These are phyloP conservation scores for Aciculoconidium aculeatum DNA, from an alignment of 805 yeast species.

Conservation along the genomic window DNA sequence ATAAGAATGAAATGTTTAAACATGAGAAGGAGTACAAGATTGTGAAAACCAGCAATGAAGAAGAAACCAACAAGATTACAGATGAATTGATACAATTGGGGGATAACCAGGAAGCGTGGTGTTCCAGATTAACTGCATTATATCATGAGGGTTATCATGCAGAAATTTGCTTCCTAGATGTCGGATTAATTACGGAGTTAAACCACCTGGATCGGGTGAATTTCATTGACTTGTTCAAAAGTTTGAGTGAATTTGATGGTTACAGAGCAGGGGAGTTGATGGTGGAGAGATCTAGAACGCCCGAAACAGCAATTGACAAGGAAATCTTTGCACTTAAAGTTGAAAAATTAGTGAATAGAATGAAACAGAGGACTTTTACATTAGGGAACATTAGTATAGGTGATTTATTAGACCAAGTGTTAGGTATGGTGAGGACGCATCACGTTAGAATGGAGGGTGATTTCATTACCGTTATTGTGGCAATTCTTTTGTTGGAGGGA, in stretches of 20 bases:
- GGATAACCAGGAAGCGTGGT: slow-evolving; percentile 37
- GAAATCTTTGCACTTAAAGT: slow-evolving; percentile 87
- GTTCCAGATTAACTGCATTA: slow-evolving; percentile 39
- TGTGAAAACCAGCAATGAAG: slow-evolving; percentile 38
- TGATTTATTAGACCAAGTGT: slow-evolving; percentile 78
- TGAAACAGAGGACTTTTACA: slow-evolving; percentile 85
- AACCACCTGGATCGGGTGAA: slow-evolving; percentile 72
- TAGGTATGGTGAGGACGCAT: slow-evolving; percentile 86
- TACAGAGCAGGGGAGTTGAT: slow-evolving; percentile 90
- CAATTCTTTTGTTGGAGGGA: slow-evolving; percentile 87
- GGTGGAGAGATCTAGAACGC: slow-evolving; percentile 93
- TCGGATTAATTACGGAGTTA: slow-evolving; percentile 89
- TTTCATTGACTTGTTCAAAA: slow-evolving; percentile 82
- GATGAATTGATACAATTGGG: slow-evolving; percentile 31
- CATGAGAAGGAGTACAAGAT: slow-evolving; percentile 40
- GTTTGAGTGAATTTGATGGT: slow-evolving; percentile 89
- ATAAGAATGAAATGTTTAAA: slow-evolving; percentile 41
- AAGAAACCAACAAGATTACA: slow-evolving; percentile 43
- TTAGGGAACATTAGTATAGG: slow-evolving; percentile 90
- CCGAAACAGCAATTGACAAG: slow-evolving; percentile 80
- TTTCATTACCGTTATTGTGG: slow-evolving; percentile 91
- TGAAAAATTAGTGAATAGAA: slow-evolving; percentile 71
- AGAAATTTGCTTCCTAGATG: slow-evolving; percentile 85
- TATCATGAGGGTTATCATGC: slow-evolving; percentile 64
- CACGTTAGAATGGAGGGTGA: slow-evolving; percentile 98